Evolutionary conservation across 495 filamentous ascomycete genomes (phyloP).

Genomic region (Trypethelium eluteriae): DNA sequence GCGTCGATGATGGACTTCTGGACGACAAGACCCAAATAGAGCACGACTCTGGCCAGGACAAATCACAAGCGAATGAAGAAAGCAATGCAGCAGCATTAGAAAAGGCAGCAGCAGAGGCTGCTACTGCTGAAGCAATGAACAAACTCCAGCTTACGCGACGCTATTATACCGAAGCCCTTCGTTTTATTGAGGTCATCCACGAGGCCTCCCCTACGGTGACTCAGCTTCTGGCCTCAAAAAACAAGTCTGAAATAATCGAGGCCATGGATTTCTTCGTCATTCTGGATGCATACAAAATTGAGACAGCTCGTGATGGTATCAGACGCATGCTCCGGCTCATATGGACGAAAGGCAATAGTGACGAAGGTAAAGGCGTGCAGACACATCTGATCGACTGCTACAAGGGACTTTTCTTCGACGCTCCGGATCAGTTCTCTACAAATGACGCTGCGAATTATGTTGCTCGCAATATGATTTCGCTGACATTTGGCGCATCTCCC

Average conservation of each 20-base stretch:
- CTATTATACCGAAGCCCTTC: conserved; percentile 84
- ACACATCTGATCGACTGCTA: conserved; percentile 96
- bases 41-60: conserved; percentile 53
- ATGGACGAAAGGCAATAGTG: conserved; percentile 98
- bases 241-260: conserved; percentile 96
- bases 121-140: conserved; percentile 70
- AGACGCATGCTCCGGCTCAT: conserved; percentile 91
- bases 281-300: conserved; percentile 88
- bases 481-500: conserved; percentile 89
- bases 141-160: conserved; percentile 78
- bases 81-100: conserved; percentile 49
- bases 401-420: conserved; percentile 89
- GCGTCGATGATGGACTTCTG: conserved; percentile 68
- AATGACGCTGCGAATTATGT: conserved; percentile 96
- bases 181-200: conserved; percentile 92
- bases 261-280: conserved; percentile 98
- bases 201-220: conserved; percentile 66
- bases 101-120: conserved; percentile 67
- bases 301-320: conserved; percentile 81
- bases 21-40: conserved; percentile 84
- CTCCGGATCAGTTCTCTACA: conserved; percentile 72
- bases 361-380: conserved; percentile 97
- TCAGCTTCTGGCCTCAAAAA: conserved; percentile 83
- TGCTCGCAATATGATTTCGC: conserved; percentile 95
- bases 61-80: conserved; percentile 53